phyloP scores from a whole-genome alignment of 176 grass and related monocot genomes.

The Musa schizocarpa region DNA sequence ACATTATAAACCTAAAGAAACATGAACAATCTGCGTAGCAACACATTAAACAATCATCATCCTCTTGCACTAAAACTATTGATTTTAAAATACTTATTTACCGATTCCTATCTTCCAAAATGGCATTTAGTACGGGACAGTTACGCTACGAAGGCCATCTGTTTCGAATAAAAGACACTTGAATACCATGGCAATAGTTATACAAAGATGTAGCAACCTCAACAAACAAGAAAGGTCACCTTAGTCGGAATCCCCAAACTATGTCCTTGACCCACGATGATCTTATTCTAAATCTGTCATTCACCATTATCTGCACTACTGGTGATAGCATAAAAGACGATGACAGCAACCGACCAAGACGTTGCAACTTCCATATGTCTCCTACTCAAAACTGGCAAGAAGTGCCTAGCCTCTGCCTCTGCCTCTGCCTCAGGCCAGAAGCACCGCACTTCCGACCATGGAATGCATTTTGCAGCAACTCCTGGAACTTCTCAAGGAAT shows the following conservation, averaged over 20 bases:
- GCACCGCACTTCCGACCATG: conserved; percentile 22
- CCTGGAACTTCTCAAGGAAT: conserved; percentile 87
- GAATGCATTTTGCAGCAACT: conserved; percentile 48
- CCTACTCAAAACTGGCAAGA: conserved; percentile 92
- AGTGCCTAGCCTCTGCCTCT: conserved; percentile 73
- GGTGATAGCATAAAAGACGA: not conserved
- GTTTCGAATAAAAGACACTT: too few species aligned
- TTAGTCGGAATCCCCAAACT: not conserved
- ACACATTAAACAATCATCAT: too few species aligned
- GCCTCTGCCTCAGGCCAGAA: conserved; percentile 28
- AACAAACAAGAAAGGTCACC: not conserved
- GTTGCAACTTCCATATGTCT: not conserved
- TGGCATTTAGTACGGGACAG: too few species aligned
- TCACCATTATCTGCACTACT: not conserved
- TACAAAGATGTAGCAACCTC: not conserved
- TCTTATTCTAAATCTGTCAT: not conserved
- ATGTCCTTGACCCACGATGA: not conserved
- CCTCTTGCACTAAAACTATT: too few species aligned
- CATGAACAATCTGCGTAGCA: too few species aligned
- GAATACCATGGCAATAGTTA: not conserved
- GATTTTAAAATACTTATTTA: too few species aligned
- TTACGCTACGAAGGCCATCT: too few species aligned
- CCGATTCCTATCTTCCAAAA: too few species aligned
- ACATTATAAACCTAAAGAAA: too few species aligned
- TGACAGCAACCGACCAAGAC: not conserved